These are phyloP conservation scores for Euphrasia arctica DNA, from an alignment of 305 asterid species.

Conservation along the genomic window DNA sequence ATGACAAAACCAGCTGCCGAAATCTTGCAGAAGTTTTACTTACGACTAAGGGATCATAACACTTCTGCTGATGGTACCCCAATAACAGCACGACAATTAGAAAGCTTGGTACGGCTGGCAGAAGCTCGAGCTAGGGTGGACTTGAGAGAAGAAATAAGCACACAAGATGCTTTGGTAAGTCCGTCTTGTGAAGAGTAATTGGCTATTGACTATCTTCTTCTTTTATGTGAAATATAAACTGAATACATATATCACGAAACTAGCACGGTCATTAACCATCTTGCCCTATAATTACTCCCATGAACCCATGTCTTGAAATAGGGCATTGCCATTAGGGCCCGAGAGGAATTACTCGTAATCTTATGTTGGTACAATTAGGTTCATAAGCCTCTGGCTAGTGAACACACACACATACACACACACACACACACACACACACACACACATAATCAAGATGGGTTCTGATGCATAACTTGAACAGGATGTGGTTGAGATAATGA, in stretches of 20 bases:
- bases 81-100: conserved; percentile 96
- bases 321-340: too few relatives aligned
- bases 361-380: too few relatives aligned
- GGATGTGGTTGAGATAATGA: conserved; percentile 98
- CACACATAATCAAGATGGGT: too few relatives aligned
- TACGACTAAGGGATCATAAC: conserved; percentile 72
- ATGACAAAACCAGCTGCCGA: conserved; percentile 95
- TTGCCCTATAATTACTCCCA: too few relatives aligned
- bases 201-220: conserved; percentile 3
- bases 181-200: conserved; percentile 21
- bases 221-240: conserved; percentile 18
- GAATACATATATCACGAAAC: too few relatives aligned
- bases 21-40: conserved; percentile 88
- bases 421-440: too few relatives aligned
- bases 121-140: conserved; percentile 98
- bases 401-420: neutral
- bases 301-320: too few relatives aligned
- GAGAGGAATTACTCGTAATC: too few relatives aligned
- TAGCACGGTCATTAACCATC: too few relatives aligned
- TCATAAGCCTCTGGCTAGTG: too few relatives aligned
- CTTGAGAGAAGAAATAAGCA: conserved; percentile 81
- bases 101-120: conserved; percentile 93
- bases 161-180: conserved; percentile 86
- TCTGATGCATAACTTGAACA: conserved; percentile 30
- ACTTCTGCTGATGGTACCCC: conserved; percentile 92